Conservation (phyloP, 148 eudicot genomes). For the Rhododendron griersonianum region DNA sequence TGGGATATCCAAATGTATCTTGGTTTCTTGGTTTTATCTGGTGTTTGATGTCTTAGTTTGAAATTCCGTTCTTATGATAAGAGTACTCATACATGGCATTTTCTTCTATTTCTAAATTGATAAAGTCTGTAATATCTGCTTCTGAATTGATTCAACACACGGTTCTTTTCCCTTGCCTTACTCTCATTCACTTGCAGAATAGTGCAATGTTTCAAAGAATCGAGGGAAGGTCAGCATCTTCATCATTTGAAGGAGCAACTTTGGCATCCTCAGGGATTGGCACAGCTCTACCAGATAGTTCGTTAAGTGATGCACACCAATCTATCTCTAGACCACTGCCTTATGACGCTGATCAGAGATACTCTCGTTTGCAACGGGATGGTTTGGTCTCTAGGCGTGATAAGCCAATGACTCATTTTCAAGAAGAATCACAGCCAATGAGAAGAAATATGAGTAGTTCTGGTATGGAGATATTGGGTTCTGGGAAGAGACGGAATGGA, state of each 20-base stretch:
- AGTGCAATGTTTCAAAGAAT: conserved; percentile 14
- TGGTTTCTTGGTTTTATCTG: not conserved
- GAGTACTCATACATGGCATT: not conserved
- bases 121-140: not conserved
- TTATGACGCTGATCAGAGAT: conserved; percentile 18
- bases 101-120: not conserved
- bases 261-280: conserved; percentile 12
- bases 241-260: conserved; percentile 18
- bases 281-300: conserved; percentile 10
- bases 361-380: conserved; percentile 17
- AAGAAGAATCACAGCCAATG: conserved; percentile 16
- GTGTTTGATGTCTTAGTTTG: not conserved
- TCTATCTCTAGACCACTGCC: conserved; percentile 17
- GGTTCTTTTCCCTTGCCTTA: not conserved
- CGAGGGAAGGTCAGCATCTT: conserved; percentile 13
- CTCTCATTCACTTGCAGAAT: conserved; percentile 9
- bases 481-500: conserved; percentile 12
- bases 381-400: conserved; percentile 22
- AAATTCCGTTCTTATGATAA: not conserved
- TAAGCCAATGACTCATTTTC: conserved; percentile 17
- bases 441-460: conserved; percentile 15
- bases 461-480: conserved; percentile 7
- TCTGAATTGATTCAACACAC: not conserved
- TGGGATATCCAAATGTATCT: not conserved
- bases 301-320: conserved; percentile 8